Evolutionary conservation across 1,284 basidiomycete genomes (phyloP).

Genomic region (Porodaedalea pini): DNA sequence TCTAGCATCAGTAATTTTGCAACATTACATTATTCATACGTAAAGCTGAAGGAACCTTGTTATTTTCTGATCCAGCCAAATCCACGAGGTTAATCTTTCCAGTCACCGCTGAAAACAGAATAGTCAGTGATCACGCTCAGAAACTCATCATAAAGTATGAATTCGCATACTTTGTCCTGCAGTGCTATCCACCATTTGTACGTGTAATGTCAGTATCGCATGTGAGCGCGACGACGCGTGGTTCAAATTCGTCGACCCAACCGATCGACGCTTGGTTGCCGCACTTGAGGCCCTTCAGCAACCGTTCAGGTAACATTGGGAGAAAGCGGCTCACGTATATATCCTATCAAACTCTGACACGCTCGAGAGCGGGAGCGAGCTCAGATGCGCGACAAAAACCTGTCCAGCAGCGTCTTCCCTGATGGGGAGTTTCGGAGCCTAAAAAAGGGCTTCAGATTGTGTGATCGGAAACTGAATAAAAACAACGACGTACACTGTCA

Average conservation of each 20-base stretch:
- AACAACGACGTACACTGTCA: conserved; percentile 49
- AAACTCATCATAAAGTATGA: conserved; percentile 2
- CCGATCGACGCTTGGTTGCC: conserved; percentile 72
- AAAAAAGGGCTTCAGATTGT: conserved; percentile 2
- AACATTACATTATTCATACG: background rate
- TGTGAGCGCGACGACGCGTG: conserved; percentile 78
- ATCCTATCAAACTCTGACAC: conserved; percentile 59
- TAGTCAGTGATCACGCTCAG: background rate
- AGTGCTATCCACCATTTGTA: conserved; percentile 46
- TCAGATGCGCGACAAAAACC: conserved; percentile 77
- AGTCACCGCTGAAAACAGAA: conserved; percentile 41
- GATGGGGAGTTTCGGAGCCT: conserved; percentile 79
- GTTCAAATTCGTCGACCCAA: conserved; percentile 80
- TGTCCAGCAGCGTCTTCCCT: conserved; percentile 69
- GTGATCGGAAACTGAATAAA: background rate
- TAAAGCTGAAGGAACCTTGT: conserved; percentile 51
- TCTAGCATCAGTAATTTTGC: background rate
- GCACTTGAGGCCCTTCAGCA: conserved; percentile 35
- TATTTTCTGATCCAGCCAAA: conserved; percentile 85
- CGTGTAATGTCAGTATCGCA: conserved; percentile 72
- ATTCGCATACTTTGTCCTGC: conserved; percentile 46
- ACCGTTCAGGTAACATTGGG: background rate
- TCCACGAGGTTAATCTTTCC: conserved; percentile 85
- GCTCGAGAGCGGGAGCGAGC: conserved; percentile 45
- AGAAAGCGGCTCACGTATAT: conserved; percentile 51